Base-by-base conservation (phyloP, 1,284 basidiomycete species). In the Exsudoporus floridanus region DNA sequence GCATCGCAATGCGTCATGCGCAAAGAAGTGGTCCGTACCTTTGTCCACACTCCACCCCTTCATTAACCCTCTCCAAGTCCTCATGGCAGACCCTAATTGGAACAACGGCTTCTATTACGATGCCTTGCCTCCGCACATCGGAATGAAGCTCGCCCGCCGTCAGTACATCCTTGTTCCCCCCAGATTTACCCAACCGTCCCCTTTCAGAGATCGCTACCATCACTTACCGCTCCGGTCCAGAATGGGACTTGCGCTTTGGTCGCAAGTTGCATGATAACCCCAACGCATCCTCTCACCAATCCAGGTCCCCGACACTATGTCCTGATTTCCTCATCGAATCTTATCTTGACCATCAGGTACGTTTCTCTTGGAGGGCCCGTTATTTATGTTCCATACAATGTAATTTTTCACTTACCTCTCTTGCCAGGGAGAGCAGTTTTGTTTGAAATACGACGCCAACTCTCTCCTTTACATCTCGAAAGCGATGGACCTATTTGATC, bases 61-160 rank as follows among this genome's bases (percentile, higher is more conserved):
- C 25, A 37, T 38, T 57, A 27, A 56, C 57, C 25, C 50, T 50
- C 53, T n/a, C 44, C 39, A 27, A 94, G 96, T 99, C 12, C 82
- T 99, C 49, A 99, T 99, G 96, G 88, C 94, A 7, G 96, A 99
- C 72, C 96, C 96, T 0, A 98, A 99, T 62, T 99, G 96, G 97
- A 99, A 99, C 60, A 86, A 94, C 37, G 96, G 97, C 1, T 98
- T 96, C 71, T 99, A 99, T 73, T 99, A 99, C 67, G 90, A 93
- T 49, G 79, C 82, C n/a, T 69, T 95, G 13, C 97, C 96, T 1
- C 96, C 96, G 3, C 97, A 99, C 70, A 92, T 88, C 3, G 96
- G 96, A 23, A 98, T 99, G 94, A 99, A 99, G 73, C 82, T 99
- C 31, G 97, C 96, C 16, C 83, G 96, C 57, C 96, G 92, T 94